phyloP scores from a whole-genome alignment of 176 grass and related monocot species.

The Elaeis guineensis region DNA sequence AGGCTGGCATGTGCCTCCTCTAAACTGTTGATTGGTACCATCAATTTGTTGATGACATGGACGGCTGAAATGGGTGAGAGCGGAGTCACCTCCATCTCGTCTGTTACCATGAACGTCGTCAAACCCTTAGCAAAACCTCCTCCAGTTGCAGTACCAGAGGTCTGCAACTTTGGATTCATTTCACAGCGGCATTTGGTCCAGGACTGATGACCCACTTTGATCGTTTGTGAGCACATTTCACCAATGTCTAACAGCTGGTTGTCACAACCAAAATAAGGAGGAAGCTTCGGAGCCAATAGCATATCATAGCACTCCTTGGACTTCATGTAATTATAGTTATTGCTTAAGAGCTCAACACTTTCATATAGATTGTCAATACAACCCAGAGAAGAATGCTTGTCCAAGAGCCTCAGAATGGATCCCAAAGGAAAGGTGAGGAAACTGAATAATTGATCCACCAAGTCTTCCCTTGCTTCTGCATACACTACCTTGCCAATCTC shows the following conservation, averaged over 20 bases:
- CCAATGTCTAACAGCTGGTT: neutral
- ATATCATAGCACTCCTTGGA: neutral
- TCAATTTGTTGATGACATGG: no score
- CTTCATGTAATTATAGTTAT: neutral
- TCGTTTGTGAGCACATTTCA: neutral
- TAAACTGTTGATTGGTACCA: no score
- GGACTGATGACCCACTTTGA: neutral
- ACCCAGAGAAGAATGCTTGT: neutral
- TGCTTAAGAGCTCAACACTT: neutral
- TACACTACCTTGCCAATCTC: neutral
- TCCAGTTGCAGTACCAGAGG: neutral
- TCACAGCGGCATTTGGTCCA: neutral
- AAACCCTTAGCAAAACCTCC: slow-evolving; percentile 2
- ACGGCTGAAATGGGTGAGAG: neutral
- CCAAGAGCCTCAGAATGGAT: neutral
- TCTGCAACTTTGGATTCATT: neutral
- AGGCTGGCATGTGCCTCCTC: no score
- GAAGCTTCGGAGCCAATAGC: neutral
- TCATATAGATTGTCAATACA: slow-evolving; percentile 7
- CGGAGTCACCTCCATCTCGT: neutral
- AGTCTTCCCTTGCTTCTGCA: slow-evolving; percentile 2
- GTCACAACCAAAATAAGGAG: neutral
- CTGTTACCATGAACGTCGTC: neutral
- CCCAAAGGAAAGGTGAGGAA: slow-evolving; percentile 12
- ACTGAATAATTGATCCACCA: slow-evolving; percentile 5